These are phyloP conservation scores for Vanderwaltozyma polyspora DNA, from an alignment of 805 yeast genomes.

Conservation along the genomic window DNA sequence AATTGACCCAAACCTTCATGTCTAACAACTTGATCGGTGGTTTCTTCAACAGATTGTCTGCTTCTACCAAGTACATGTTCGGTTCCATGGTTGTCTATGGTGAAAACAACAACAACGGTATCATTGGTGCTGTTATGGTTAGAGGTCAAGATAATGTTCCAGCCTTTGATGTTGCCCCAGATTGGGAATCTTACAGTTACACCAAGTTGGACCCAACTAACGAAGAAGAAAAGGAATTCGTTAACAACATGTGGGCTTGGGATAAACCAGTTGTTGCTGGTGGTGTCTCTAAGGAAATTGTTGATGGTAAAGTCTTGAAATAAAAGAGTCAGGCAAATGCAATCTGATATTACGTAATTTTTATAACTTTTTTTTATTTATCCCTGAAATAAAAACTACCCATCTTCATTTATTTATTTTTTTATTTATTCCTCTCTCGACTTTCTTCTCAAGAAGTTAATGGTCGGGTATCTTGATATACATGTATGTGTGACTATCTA, in stretches of 20 bases:
- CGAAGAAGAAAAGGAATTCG: conserved; percentile 66
- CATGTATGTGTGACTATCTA: too few relatives aligned
- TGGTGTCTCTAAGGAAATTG: conserved; percentile 80
- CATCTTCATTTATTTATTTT: too few relatives aligned
- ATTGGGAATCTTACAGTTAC: conserved; percentile 90
- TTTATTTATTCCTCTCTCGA: too few relatives aligned
- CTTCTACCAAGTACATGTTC: conserved; percentile 86
- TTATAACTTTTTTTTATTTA: too few relatives aligned
- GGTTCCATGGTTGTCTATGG: conserved; percentile 94
- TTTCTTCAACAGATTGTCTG: conserved; percentile 89
- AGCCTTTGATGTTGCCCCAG: conserved; percentile 98
- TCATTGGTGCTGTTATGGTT: conserved; percentile 85
- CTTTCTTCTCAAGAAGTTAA: too few relatives aligned
- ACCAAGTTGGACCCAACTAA: conserved; percentile 71
- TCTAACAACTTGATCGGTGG: conserved; percentile 97
- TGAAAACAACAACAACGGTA: conserved; percentile 97
- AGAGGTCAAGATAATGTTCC: conserved; percentile 89
- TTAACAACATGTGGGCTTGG: conserved; percentile 96
- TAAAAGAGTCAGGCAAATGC: too few relatives aligned
- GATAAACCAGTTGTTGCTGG: conserved; percentile 79
- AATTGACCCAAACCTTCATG: conserved; percentile 94
- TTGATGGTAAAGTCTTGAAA: conserved; percentile 97
- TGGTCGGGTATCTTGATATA: too few relatives aligned
- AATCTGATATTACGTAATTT: too few relatives aligned
- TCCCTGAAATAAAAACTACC: too few relatives aligned